Percentiles rank a stretch among this genome's conserved stretches.
Conservation (phyloP, 345 rosid species). For the Noccaea caerulescens region DNA sequence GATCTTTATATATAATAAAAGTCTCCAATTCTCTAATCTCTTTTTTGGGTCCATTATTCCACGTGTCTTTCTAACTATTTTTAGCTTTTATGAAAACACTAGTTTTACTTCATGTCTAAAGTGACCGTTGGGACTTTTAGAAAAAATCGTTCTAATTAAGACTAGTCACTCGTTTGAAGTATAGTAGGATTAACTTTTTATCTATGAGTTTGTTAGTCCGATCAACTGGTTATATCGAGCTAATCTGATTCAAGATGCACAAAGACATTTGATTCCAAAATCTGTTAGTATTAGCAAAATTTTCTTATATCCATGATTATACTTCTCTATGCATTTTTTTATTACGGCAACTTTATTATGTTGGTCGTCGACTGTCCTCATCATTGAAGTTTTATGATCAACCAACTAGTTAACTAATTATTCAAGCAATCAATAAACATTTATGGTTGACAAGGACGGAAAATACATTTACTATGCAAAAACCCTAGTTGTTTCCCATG, state of each 20-base stretch:
- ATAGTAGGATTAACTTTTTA: background rate
- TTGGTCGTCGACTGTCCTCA: constrained; percentile 23
- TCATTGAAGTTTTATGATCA: constrained; percentile 8
- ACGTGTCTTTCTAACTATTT: constrained; percentile 24
- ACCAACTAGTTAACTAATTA: constrained; percentile 9
- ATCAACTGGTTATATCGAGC: constrained; percentile 2
- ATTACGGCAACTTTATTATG: background rate
- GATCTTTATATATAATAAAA: background rate
- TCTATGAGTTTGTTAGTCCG: background rate
- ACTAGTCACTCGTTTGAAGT: background rate
- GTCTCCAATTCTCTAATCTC: background rate
- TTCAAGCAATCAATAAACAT: constrained; percentile 19
- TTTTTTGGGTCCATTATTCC: constrained; percentile 1
- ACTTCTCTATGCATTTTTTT: background rate
- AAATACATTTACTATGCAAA: constrained; percentile 33
- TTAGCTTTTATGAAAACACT: constrained; percentile 6
- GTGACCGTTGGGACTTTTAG: constrained; percentile 13
- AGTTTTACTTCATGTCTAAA: constrained; percentile 3
- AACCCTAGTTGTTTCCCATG: constrained; percentile 45
- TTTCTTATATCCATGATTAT: too few species aligned
- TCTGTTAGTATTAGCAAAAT: too few species aligned
- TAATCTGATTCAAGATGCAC: constrained; percentile 20
- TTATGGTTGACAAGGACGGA: constrained; percentile 16
- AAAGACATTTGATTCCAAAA: background rate
- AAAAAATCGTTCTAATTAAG: background rate